A percentile compares a stretch with the other conserved stretches of the same genome.
Evolutionary conservation across 495 filamentous ascomycete genomes (phyloP).

Genomic region (Podospora sp.): DNA sequence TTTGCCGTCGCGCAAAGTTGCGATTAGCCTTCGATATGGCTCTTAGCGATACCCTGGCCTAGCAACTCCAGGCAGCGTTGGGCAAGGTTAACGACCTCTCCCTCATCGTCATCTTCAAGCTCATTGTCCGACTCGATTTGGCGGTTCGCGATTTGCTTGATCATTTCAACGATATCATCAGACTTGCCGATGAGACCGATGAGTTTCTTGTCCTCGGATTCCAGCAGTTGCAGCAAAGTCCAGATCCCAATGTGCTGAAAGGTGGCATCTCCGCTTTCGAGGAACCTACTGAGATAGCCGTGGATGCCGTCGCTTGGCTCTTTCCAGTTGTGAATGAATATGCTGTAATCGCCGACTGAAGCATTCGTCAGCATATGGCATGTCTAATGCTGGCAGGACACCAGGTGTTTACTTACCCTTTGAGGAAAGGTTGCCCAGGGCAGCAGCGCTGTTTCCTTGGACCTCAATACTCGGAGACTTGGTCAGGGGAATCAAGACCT

Average conservation of each 20-base stretch:
- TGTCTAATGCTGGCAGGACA: not conserved
- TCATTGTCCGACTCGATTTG: constrained; percentile 90
- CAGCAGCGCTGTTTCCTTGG: constrained; percentile 96
- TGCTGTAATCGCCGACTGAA: constrained; percentile 90
- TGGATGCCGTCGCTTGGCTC: constrained; percentile 93
- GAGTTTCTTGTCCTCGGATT: constrained; percentile 86
- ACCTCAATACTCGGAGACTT: constrained; percentile 96
- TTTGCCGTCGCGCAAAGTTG: not conserved
- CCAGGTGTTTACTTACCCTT: constrained; percentile 67
- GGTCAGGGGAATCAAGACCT: constrained; percentile 93
- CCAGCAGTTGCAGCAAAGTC: constrained; percentile 92
- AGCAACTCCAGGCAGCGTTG: constrained; percentile 86
- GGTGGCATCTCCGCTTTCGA: constrained; percentile 90
- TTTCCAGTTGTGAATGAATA: constrained; percentile 91
- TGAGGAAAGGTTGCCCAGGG: constrained; percentile 91
- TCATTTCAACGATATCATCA: constrained; percentile 86
- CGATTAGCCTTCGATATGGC: constrained; percentile 57
- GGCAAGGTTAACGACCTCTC: constrained; percentile 89
- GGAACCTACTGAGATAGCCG: constrained; percentile 89
- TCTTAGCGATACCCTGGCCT: constrained; percentile 59
- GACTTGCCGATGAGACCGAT: constrained; percentile 84
- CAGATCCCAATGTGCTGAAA: constrained; percentile 99
- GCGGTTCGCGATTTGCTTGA: constrained; percentile 85
- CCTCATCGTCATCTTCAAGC: constrained; percentile 81
- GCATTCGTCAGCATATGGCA: constrained; percentile 23